Base-by-base conservation (phyloP, 1,284 basidiomycete species). In the Pseudozyma flocculosa region DNA sequence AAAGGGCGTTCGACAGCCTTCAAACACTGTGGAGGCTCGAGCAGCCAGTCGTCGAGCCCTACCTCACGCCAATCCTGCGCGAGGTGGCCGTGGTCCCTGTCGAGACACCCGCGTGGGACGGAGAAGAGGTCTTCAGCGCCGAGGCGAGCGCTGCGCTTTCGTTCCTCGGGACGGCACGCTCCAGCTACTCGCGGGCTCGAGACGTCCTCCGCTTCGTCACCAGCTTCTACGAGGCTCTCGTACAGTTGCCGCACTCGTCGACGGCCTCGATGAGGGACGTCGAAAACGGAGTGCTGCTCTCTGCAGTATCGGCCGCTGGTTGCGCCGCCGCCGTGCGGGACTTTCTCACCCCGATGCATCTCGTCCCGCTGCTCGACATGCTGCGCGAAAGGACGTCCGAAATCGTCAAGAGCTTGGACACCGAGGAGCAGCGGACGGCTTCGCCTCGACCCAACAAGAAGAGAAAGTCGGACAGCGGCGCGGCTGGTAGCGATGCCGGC, bases 1-100 rank as follows among this genome's bases (percentile, higher is more conserved):
- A 40, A 40, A 5, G 47, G 40, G 14, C 54, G 37, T 56, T 66
- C 38, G 47, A 43, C 4, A 37, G 43, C 23, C 59, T 66, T 11
- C 26, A 48, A 13, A 50, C 51, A 21, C 50, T 66, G 15, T 66
- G 63, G 63, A 54, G 50, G 23, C 49, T 66, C 2, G 63, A 66
- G 17, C 61, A 59, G 52, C 32, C 45, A 3, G 30, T 59, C 11
- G n/a, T 66, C 17, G 59, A 66, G 43, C 43, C 44, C 8, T 43
- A 55, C 13, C 38, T 64, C 34, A 40, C 46, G 7, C 34, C 32
- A 14, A 50, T 64, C 45, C 45, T 64, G 11, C 47, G 50, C 13
- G 26, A 54, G 30, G 57, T 47, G 7, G 61, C 54, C 1, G 48
- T 37, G 0, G 53, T 60, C 24, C 50, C 26, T 3, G 54, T 60